These are phyloP conservation scores for Amoebophrya sp. DNA, from an alignment of 169 alveolate species.

Conservation along the genomic window DNA sequence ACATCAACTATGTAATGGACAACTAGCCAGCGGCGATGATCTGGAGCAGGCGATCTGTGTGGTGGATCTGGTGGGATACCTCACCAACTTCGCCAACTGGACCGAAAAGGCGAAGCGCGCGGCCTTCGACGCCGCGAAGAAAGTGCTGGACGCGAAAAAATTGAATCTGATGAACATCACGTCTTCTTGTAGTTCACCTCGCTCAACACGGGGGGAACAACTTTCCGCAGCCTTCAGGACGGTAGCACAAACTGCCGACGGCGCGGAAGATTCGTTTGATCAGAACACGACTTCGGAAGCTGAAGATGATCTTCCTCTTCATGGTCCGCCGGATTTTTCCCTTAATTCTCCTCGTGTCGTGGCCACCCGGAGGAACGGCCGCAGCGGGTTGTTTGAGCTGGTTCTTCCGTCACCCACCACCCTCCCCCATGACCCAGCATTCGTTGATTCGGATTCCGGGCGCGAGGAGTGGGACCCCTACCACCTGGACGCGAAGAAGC, in stretches of 20 bases:
- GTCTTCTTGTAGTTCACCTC: not conserved
- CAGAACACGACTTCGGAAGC: not conserved
- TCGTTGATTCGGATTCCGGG: not conserved
- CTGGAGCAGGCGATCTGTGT: not conserved
- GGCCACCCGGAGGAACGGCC: too few relatives aligned
- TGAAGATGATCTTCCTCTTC: not conserved
- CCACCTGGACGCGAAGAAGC: not conserved
- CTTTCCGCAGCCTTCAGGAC: too few relatives aligned
- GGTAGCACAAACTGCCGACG: too few relatives aligned
- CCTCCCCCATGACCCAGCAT: too few relatives aligned
- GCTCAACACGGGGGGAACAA: too few relatives aligned
- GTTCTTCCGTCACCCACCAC: too few relatives aligned
- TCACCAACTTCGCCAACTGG: not conserved
- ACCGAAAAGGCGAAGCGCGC: not conserved
- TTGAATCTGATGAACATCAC: not conserved
- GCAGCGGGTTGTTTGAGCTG: too few relatives aligned
- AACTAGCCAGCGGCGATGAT: not conserved
- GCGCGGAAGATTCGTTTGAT: too few relatives aligned
- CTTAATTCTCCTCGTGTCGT: too few relatives aligned
- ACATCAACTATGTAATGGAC: not conserved
- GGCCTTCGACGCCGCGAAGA: not conserved
- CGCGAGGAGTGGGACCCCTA: not conserved
- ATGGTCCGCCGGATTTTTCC: not conserved
- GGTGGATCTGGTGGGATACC: not conserved
- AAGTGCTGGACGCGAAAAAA: not conserved